These are phyloP conservation scores for Stereum hirsutum DNA, from an alignment of 1,284 basidiomycete genomes.

Conservation along the genomic window DNA sequence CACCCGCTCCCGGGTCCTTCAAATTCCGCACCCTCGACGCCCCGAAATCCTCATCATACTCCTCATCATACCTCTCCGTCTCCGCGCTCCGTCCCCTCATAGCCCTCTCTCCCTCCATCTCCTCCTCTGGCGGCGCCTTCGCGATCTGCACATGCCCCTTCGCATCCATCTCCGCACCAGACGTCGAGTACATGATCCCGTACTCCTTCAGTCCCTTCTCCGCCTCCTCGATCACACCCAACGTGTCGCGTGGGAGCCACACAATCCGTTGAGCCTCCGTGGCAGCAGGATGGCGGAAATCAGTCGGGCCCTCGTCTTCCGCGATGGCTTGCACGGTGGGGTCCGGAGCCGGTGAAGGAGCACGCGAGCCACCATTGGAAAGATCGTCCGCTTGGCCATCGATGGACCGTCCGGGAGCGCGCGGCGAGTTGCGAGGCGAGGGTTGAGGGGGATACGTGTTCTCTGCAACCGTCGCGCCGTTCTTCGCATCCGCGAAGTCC, in stretches of 20 bases:
- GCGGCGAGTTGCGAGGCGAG: too few species aligned
- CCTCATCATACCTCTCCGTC: background rate
- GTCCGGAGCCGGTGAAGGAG: slow-evolving; percentile 1
- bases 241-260: slow-evolving; percentile 73
- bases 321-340: too few species aligned
- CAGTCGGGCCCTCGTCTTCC: slow-evolving; percentile 22
- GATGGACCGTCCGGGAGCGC: too few species aligned
- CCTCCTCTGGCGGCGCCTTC: slow-evolving; percentile 28
- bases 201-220: slow-evolving; percentile 42
- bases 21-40: too few species aligned
- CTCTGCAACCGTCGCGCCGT: background rate
- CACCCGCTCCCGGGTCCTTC: too few species aligned
- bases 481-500: slow-evolving; percentile 5
- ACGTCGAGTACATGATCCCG: slow-evolving; percentile 49
- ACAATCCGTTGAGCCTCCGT: slow-evolving; percentile 66
- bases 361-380: background rate
- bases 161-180: slow-evolving; percentile 54
- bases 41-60: background rate
- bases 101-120: background rate
- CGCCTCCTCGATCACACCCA: slow-evolving; percentile 62
- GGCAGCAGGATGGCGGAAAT: slow-evolving; percentile 77
- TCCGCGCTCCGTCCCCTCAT: background rate
- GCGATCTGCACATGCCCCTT: slow-evolving; percentile 59
- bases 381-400: too few species aligned
- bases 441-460: too few species aligned